phyloP scores from a whole-genome alignment of 75 land plant genomes.

The Sequoia sempervirens region DNA sequence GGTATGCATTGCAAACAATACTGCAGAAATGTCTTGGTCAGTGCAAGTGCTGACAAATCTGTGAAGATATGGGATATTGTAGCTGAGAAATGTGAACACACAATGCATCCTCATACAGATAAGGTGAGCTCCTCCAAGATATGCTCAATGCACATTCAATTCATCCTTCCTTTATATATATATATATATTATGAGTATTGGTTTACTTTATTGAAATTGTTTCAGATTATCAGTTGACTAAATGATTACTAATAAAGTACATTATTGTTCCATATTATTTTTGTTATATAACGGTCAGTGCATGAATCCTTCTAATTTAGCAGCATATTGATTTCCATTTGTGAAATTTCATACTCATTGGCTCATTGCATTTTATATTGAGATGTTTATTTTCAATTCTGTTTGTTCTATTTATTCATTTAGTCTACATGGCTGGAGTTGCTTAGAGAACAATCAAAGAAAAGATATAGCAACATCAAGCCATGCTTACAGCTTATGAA shows the following conservation, averaged over 20 bases:
- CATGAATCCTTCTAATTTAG: neutral
- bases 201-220: neutral
- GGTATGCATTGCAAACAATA: conserved; percentile 5
- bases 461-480: neutral
- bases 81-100: conserved; percentile 62
- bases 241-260: neutral
- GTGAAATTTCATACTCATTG: neutral
- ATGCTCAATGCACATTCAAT: neutral
- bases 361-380: neutral
- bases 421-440: neutral
- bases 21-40: conserved; percentile 85
- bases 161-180: neutral
- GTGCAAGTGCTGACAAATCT: conserved; percentile 85
- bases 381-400: neutral
- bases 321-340: neutral
- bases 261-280: neutral
- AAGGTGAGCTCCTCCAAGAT: conserved; percentile 32
- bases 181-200: neutral
- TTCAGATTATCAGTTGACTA: neutral
- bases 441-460: neutral
- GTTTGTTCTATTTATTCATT: neutral
- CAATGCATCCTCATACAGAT: conserved; percentile 71
- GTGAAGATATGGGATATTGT: conserved; percentile 93
- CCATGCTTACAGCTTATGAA: neutral
- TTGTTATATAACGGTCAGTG: neutral